A percentile compares a stretch with the other conserved stretches of the same genome.
phyloP scores from a whole-genome alignment of 2,329 filamentous ascomycete genomes.

The Alternaria gansuensis region DNA sequence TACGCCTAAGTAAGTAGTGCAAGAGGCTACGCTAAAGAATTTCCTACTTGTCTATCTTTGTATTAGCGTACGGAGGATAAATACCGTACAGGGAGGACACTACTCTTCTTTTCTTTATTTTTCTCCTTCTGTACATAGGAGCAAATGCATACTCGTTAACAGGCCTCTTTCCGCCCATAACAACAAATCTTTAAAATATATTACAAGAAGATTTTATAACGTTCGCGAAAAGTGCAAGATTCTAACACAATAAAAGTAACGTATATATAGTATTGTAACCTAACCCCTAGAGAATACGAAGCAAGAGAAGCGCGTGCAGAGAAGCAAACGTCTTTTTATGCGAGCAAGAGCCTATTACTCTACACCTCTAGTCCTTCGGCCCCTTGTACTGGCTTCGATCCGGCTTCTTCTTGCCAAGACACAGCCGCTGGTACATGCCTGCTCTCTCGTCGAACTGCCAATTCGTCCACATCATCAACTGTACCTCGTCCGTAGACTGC shows the following conservation, averaged over 20 bases:
- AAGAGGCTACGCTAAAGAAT: no score
- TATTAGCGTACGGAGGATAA: no score
- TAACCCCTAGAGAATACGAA: no score
- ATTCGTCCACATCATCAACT: slow-evolving; percentile 14
- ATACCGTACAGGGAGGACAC: no score
- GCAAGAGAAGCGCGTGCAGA: no score
- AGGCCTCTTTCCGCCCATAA: no score
- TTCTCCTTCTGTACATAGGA: no score
- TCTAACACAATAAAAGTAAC: not conserved
- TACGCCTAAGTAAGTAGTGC: no score
- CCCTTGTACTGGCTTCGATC: slow-evolving; percentile 13
- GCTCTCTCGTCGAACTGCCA: slow-evolving; percentile 13
- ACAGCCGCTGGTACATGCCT: slow-evolving; percentile 2
- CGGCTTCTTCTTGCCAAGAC: slow-evolving; percentile 9
- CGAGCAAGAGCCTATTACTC: not conserved
- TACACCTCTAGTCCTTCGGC: slow-evolving; percentile 4
- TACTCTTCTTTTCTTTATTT: no score
- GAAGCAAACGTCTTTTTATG: not conserved
- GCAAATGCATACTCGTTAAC: no score
- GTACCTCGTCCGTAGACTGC: slow-evolving; percentile 2
- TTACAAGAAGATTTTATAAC: not conserved
- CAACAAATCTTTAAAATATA: no score
- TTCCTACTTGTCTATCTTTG: no score
- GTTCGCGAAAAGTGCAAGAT: not conserved
- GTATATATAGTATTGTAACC: not conserved